Evolutionary conservation across 2,329 filamentous ascomycete genomes (phyloP).

Genomic region (Graphilbum ipis-grandicollis): DNA sequence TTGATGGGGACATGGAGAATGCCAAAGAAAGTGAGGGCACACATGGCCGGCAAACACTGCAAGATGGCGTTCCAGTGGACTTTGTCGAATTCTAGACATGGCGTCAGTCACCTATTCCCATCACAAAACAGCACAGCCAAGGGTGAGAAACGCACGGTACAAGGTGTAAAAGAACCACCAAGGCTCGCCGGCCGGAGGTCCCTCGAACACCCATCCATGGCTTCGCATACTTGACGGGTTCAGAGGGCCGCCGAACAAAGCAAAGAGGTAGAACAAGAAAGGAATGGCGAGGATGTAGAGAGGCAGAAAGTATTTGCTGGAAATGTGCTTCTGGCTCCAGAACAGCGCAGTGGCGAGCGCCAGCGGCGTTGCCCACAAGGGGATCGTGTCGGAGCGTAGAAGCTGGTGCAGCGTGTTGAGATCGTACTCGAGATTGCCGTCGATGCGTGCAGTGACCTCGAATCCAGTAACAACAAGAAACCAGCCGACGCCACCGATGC

Average conservation of each 20-base stretch:
- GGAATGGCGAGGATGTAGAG: slow-evolving; percentile 71
- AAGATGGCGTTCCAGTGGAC: slow-evolving; percentile 71
- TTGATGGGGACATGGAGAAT: slow-evolving; percentile 97
- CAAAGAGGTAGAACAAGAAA: slow-evolving; percentile 60
- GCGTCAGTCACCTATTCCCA: neutral
- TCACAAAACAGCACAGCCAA: neutral
- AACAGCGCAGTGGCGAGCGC: slow-evolving; percentile 60
- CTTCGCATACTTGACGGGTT: slow-evolving; percentile 49
- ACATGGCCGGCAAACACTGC: slow-evolving; percentile 85
- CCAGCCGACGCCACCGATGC: slow-evolving; percentile 92
- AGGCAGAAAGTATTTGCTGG: slow-evolving; percentile 73
- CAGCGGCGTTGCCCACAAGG: slow-evolving; percentile 71
- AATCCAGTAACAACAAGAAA: slow-evolving; percentile 85
- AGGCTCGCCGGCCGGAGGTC: slow-evolving; percentile 66
- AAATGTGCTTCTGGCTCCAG: slow-evolving; percentile 55
- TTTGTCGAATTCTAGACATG: slow-evolving; percentile 49
- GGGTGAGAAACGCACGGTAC: slow-evolving; percentile 52
- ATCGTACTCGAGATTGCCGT: slow-evolving; percentile 72
- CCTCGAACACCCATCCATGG: slow-evolving; percentile 80
- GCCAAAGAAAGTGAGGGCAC: slow-evolving; percentile 93
- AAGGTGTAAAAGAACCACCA: slow-evolving; percentile 98
- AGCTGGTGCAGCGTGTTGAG: slow-evolving; percentile 59
- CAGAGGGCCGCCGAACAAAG: slow-evolving; percentile 50
- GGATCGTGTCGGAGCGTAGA: slow-evolving; percentile 53
- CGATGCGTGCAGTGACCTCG: slow-evolving; percentile 78